A percentile compares a stretch with the other conserved stretches of the same genome.
Evolutionary conservation across 495 filamentous ascomycete species (phyloP).

Genomic region (Parmelia sp.): DNA sequence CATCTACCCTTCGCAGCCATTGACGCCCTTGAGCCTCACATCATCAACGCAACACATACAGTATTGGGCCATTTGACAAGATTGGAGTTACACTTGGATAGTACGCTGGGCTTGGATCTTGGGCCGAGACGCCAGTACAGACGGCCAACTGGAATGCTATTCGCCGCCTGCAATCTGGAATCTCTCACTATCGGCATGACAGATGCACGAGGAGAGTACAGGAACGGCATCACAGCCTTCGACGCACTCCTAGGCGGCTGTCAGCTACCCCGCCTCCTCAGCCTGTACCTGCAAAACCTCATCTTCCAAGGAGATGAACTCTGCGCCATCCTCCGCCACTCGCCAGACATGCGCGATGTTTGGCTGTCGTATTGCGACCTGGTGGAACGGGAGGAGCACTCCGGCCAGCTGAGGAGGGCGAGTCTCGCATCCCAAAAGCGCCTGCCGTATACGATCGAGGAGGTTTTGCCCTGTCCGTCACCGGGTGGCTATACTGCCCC

Average conservation of each 20-base stretch:
- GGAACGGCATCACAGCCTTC: neutral
- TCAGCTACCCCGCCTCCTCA: neutral
- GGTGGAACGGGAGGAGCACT: too few relatives aligned
- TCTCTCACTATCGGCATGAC: neutral
- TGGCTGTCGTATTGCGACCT: too few relatives aligned
- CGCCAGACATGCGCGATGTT: too few relatives aligned
- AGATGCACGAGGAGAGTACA: neutral
- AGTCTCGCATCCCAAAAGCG: too few relatives aligned
- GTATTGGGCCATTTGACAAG: neutral
- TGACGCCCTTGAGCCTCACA: neutral
- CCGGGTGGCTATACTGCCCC: too few relatives aligned
- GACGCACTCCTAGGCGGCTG: neutral
- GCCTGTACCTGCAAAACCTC: neutral
- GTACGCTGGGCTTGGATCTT: neutral
- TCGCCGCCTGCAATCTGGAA: neutral
- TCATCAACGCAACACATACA: neutral
- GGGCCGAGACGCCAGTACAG: too few relatives aligned
- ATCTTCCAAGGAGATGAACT: neutral
- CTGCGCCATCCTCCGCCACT: too few relatives aligned
- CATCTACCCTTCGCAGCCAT: neutral
- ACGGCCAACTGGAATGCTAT: neutral
- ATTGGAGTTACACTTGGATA: neutral
- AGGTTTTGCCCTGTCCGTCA: too few relatives aligned
- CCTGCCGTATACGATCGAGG: too few relatives aligned
- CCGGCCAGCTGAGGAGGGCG: too few relatives aligned